These are phyloP conservation scores for Williopsis jadinii DNA, from an alignment of 1,139 yeast genomes.

Conservation along the genomic window DNA sequence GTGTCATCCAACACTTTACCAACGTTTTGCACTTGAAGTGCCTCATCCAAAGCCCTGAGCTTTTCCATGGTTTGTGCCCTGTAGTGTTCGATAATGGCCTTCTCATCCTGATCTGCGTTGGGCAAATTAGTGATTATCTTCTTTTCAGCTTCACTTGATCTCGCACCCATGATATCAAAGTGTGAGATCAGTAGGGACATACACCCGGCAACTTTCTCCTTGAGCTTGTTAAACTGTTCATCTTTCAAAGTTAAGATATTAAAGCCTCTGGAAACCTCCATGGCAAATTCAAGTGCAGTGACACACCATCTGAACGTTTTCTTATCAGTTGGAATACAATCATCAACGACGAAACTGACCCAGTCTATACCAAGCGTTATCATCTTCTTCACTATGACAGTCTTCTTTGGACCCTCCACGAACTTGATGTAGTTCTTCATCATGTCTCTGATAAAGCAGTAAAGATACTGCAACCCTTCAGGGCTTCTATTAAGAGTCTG, in stretches of 20 bases:
- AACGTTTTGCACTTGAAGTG: conserved; percentile 36
- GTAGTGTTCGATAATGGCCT: conserved; percentile 26
- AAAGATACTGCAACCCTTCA: conserved; percentile 71
- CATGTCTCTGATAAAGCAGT: conserved; percentile 76
- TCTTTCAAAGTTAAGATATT: conserved; percentile 77
- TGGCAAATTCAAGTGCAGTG: conserved; percentile 88
- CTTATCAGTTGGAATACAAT: conserved; percentile 86
- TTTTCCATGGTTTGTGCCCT: conserved; percentile 30
- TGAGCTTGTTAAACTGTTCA: conserved; percentile 65
- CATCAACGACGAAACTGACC: conserved; percentile 91
- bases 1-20: conserved; percentile 88
- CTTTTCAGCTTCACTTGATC: conserved; percentile 71
- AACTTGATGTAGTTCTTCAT: conserved; percentile 67
- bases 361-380: conserved; percentile 79
- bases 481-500: conserved; percentile 53
- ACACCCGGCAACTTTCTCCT: conserved; percentile 87
- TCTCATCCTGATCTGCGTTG: conserved; percentile 33
- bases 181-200: conserved; percentile 91
- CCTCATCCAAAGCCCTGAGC: conserved; percentile 26
- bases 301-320: conserved; percentile 96
- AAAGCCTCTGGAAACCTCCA: conserved; percentile 90
- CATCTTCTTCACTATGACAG: conserved; percentile 65
- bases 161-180: conserved; percentile 97
- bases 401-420: conserved; percentile 59
- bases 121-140: conserved; percentile 35